These are phyloP conservation scores for Penicillium glabrum DNA, from an alignment of 2,329 filamentous ascomycete species.

Conservation along the genomic window DNA sequence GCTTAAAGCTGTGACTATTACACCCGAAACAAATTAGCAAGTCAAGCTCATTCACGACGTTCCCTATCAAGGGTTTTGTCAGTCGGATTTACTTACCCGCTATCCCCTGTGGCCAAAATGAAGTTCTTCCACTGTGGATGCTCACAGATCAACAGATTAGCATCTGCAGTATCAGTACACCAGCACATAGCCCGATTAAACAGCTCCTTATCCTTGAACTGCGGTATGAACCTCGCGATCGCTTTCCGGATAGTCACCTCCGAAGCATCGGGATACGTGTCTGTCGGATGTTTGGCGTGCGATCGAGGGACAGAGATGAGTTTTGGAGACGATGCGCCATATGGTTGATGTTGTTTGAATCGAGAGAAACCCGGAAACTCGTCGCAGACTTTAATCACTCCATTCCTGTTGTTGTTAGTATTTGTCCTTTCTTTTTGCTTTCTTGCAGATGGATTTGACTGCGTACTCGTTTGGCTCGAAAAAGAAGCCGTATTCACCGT, in stretches of 20 bases:
- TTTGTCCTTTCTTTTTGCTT: no score
- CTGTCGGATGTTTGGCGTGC: slow-evolving; percentile 17
- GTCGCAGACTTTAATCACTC: slow-evolving; percentile 45
- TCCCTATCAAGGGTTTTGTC: no score
- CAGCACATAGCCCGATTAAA: slow-evolving; percentile 56
- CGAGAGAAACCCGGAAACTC: slow-evolving; percentile 50
- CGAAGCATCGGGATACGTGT: slow-evolving; percentile 44
- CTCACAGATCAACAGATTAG: slow-evolving; percentile 52
- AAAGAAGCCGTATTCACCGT: slow-evolving; percentile 50
- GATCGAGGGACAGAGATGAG: slow-evolving; percentile 16
- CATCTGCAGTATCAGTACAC: slow-evolving; percentile 58
- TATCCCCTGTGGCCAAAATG: slow-evolving; percentile 49
- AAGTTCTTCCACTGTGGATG: slow-evolving; percentile 49
- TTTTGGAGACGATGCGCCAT: slow-evolving; percentile 46
- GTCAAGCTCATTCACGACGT: not conserved
- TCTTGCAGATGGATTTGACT: no score
- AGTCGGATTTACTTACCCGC: slow-evolving; percentile 38
- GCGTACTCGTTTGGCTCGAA: slow-evolving; percentile 46
- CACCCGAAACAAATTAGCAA: not conserved
- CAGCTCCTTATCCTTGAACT: slow-evolving; percentile 51
- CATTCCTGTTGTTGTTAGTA: slow-evolving; percentile 18
- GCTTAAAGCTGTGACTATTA: slow-evolving; percentile 47
- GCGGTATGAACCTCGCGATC: slow-evolving; percentile 53
- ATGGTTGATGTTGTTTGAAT: slow-evolving; percentile 28
- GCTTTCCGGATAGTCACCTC: slow-evolving; percentile 50